A percentile compares a stretch with the other conserved stretches of the same genome.
These are phyloP conservation scores for Fusarium papillatum DNA, from an alignment of 2,329 filamentous ascomycete genomes.

Conservation along the genomic window DNA sequence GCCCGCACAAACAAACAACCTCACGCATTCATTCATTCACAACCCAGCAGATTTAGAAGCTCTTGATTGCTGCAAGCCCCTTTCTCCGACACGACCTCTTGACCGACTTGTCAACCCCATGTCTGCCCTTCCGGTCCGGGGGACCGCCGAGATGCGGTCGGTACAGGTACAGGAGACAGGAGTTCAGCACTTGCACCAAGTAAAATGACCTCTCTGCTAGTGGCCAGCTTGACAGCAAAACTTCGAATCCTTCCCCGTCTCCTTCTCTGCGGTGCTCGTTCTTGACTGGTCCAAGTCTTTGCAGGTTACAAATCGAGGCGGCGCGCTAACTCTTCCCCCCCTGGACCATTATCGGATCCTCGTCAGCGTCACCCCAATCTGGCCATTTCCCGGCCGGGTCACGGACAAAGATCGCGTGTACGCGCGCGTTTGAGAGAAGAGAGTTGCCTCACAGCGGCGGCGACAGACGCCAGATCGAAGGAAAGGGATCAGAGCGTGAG, in stretches of 20 bases:
- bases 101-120: slow-evolving; percentile 25
- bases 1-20: not conserved
- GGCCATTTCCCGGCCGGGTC: slow-evolving; percentile 24
- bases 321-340: slow-evolving; percentile 33
- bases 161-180: not conserved
- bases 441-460: not conserved
- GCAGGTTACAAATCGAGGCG: slow-evolving; percentile 27
- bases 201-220: slow-evolving; percentile 18
- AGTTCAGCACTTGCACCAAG: slow-evolving; percentile 4
- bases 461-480: not conserved
- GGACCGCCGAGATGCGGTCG: not conserved
- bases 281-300: slow-evolving; percentile 18
- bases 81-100: slow-evolving; percentile 17
- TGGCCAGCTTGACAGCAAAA: slow-evolving; percentile 15
- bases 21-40: slow-evolving; percentile 4
- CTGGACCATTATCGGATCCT: slow-evolving; percentile 34
- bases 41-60: slow-evolving; percentile 7
- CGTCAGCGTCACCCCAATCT: slow-evolving; percentile 20
- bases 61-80: slow-evolving; percentile 21
- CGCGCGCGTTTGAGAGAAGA: slow-evolving; percentile 15
- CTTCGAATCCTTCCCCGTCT: slow-evolving; percentile 14
- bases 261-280: slow-evolving; percentile 14
- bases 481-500: not conserved
- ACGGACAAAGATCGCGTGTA: slow-evolving; percentile 28
- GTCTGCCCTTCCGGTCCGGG: slow-evolving; percentile 2